Conservation (phyloP, 805 yeast genomes). For the Ogataea nonfermentans region DNA sequence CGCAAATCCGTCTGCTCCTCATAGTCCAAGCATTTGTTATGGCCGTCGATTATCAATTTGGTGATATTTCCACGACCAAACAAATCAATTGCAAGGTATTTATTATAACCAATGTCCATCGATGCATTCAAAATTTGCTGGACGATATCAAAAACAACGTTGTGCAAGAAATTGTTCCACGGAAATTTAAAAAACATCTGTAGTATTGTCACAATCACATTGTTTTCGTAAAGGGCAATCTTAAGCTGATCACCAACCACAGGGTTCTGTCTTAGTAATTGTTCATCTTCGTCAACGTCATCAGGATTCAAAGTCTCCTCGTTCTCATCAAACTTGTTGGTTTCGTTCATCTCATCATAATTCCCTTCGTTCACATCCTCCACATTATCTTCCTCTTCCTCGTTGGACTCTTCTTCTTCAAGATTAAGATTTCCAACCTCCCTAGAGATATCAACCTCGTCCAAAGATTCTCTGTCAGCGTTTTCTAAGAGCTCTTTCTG, state of each 20-base stretch:
- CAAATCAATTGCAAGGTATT: constrained; percentile 67
- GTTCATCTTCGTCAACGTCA: constrained; percentile 26
- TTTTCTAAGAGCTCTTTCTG: constrained; percentile 27
- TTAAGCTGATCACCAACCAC: constrained; percentile 82
- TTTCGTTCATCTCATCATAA: constrained; percentile 14
- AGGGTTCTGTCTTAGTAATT: constrained; percentile 50
- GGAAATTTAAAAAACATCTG: constrained; percentile 74
- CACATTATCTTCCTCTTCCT: constrained; percentile 7
- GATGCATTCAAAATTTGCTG: constrained; percentile 93
- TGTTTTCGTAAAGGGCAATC: constrained; percentile 73
- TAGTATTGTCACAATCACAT: constrained; percentile 64
- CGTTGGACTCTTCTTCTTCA: constrained; percentile 6
- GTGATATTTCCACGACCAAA: constrained; percentile 64
- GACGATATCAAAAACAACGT: constrained; percentile 93
- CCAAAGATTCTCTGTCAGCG: constrained; percentile 28
- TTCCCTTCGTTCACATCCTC: constrained; percentile 13
- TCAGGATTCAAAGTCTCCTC: constrained; percentile 25
- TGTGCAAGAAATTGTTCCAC: constrained; percentile 97
- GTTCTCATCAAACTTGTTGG: constrained; percentile 25
- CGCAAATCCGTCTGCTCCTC: constrained; percentile 62
- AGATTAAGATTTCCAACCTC: constrained; percentile 33
- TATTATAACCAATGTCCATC: constrained; percentile 76
- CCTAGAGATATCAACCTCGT: constrained; percentile 34
- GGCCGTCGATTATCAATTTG: constrained; percentile 57
- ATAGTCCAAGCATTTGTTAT: constrained; percentile 53